Percentiles rank a stretch among this genome's conserved stretches.
Conservation (phyloP, 2,329 filamentous ascomycete genomes). For the Elsinoe necatrix region DNA sequence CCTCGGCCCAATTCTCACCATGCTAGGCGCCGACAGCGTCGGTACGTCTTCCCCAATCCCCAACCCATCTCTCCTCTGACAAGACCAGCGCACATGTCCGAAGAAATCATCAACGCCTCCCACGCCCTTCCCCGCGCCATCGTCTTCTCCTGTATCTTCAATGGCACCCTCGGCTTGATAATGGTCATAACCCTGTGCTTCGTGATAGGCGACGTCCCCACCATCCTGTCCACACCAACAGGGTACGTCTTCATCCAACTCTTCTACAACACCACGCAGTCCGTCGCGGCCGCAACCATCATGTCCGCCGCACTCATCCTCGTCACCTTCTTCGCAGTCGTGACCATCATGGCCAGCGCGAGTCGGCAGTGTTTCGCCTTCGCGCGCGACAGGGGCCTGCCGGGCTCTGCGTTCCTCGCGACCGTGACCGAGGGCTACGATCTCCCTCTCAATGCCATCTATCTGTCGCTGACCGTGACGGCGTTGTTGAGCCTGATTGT, state of each 20-base stretch:
- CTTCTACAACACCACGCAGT: constrained; percentile 40
- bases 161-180: constrained; percentile 40
- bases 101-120: constrained; percentile 43
- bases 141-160: constrained; percentile 41
- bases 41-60: too few species aligned
- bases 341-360: constrained; percentile 35
- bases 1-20: constrained; percentile 29
- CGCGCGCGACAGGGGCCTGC: constrained; percentile 37
- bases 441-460: constrained; percentile 19
- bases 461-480: constrained; percentile 26
- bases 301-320: constrained; percentile 40
- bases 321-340: constrained; percentile 34
- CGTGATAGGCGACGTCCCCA: constrained; percentile 35
- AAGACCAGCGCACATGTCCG: constrained; percentile 32
- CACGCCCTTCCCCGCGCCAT: constrained; percentile 42
- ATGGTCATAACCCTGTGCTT: constrained; percentile 40
- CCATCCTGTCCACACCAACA: constrained; percentile 36
- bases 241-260: constrained; percentile 45
- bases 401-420: constrained; percentile 27
- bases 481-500: constrained; percentile 42
- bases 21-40: constrained; percentile 3
- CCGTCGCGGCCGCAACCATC: constrained; percentile 36
- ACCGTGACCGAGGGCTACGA: constrained; percentile 19
- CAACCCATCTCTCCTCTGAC: too few species aligned
- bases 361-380: constrained; percentile 38